Percentiles rank a stretch among this genome's conserved stretches.
Evolutionary conservation across 2,329 filamentous ascomycete genomes (phyloP).

Genomic region (Coniella lustricola): DNA sequence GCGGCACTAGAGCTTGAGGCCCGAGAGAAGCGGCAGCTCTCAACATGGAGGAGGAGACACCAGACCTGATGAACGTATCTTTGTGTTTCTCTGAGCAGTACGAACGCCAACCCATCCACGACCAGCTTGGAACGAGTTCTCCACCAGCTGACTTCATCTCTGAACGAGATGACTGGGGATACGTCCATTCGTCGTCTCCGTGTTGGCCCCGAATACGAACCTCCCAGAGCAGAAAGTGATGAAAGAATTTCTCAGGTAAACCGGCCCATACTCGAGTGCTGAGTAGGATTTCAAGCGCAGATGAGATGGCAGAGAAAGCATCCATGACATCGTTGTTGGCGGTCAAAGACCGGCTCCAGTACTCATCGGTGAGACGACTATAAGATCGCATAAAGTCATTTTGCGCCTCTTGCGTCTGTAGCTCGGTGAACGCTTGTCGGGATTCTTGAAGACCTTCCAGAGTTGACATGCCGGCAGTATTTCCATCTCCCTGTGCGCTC

Average conservation of each 20-base stretch:
- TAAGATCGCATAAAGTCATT: background rate
- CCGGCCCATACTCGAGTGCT: background rate
- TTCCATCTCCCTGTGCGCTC: background rate
- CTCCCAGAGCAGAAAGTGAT: background rate
- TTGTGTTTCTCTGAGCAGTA: background rate
- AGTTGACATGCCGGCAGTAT: background rate
- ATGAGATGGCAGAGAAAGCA: background rate
- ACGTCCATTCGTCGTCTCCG: background rate
- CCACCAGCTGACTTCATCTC: background rate
- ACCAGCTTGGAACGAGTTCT: background rate
- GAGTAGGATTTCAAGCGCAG: background rate
- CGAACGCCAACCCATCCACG: background rate
- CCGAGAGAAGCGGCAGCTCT: background rate
- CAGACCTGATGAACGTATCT: background rate
- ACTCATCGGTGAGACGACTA: background rate
- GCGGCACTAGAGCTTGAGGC: background rate
- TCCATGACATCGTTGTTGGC: background rate
- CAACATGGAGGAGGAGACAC: background rate
- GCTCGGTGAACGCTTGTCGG: background rate
- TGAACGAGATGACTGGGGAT: background rate
- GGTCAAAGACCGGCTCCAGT: background rate
- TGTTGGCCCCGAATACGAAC: background rate
- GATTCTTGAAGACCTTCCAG: background rate
- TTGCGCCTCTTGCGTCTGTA: background rate
- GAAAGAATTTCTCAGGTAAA: background rate